These are phyloP conservation scores for Hortiboletus flavorubellus DNA, from an alignment of 768 basidiomycete species.

Conservation along the genomic window DNA sequence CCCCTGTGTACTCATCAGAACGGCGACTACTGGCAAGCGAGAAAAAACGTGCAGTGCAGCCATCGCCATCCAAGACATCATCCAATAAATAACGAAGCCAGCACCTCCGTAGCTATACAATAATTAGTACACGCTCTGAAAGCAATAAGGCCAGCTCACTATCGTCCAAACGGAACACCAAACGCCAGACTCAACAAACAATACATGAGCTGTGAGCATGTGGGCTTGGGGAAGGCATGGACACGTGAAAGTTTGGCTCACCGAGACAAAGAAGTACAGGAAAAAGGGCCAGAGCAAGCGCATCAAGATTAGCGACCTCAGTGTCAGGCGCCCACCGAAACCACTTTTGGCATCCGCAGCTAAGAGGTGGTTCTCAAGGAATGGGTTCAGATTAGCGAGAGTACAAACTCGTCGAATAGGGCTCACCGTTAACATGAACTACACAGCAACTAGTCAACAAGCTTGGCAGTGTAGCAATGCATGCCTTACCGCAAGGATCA, in stretches of 20 bases:
- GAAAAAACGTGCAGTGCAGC: conserved; percentile 43
- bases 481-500: conserved; percentile 30
- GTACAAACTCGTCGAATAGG: background rate
- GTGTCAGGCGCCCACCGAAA: conserved; percentile 36
- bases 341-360: conserved; percentile 37
- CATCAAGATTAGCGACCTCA: conserved; percentile 37
- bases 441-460: conserved; percentile 1
- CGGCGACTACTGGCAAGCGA: background rate
- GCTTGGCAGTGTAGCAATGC: background rate
- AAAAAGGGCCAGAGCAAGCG: conserved; percentile 38
- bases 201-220: conserved; percentile 47
- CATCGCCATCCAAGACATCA: conserved; percentile 60
- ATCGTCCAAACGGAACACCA: conserved; percentile 50
- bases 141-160: conserved; percentile 29
- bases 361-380: conserved; percentile 30
- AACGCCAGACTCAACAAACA: conserved; percentile 60
- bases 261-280: conserved; percentile 43
- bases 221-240: background rate
- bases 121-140: background rate
- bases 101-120: conserved; percentile 43
- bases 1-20: conserved; percentile 40
- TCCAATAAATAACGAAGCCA: conserved; percentile 67
- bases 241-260: conserved; percentile 16
- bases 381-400: background rate
- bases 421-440: conserved; percentile 31